phyloP scores from a whole-genome alignment of 345 rosid genomes.

The Erysimum cheiranthoides region DNA sequence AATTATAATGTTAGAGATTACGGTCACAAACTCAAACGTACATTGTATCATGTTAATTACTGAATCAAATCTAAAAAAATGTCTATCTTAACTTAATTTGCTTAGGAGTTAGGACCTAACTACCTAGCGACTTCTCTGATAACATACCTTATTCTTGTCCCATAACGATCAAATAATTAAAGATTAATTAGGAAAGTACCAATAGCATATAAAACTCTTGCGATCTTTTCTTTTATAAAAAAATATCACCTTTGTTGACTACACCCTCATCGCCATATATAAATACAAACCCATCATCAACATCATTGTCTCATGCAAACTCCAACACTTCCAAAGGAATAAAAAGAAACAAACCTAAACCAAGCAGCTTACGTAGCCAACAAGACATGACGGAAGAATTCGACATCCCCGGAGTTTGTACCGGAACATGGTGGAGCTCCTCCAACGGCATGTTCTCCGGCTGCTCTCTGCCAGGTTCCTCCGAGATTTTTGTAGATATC shows the following conservation, averaged over 20 bases:
- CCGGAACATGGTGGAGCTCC: slow-evolving; percentile 71
- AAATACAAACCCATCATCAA: slow-evolving; percentile 10
- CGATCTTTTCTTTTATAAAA: background rate
- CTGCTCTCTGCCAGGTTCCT: slow-evolving; percentile 51
- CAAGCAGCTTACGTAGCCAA: slow-evolving; percentile 16
- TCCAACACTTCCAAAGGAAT: slow-evolving; percentile 15
- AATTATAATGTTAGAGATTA: background rate
- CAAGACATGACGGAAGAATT: slow-evolving; percentile 49
- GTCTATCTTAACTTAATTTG: background rate
- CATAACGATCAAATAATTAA: background rate
- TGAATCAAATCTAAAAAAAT: background rate
- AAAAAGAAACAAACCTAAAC: slow-evolving; percentile 7
- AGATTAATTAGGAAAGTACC: background rate
- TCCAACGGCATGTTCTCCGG: slow-evolving; percentile 50
- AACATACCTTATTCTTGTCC: slow-evolving; percentile 23
- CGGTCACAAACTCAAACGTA: background rate
- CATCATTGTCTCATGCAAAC: slow-evolving; percentile 30
- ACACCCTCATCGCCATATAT: slow-evolving; percentile 16
- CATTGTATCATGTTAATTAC: background rate
- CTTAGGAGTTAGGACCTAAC: slow-evolving; percentile 15
- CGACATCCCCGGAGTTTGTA: slow-evolving; percentile 56
- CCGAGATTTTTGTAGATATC: slow-evolving; percentile 37
- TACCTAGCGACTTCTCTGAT: slow-evolving; percentile 30
- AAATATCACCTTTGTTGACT: slow-evolving; percentile 20
- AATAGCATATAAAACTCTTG: slow-evolving; percentile 25